A percentile compares a stretch with the other conserved stretches of the same genome.
These are phyloP conservation scores for Psidium friedrichsthalianum DNA, from an alignment of 345 rosid genomes.

Conservation along the genomic window DNA sequence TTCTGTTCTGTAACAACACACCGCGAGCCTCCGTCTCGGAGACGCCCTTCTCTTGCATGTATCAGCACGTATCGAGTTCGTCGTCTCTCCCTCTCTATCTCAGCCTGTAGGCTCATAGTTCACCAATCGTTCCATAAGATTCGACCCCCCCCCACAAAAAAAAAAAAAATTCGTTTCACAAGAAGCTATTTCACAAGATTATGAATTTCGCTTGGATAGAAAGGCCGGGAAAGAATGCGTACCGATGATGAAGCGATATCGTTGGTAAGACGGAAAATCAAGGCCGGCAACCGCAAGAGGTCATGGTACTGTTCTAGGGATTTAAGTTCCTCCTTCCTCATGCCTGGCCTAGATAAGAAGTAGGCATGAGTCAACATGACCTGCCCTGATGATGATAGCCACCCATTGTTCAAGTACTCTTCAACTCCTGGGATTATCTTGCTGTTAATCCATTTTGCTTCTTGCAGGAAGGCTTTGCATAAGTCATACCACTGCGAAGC, in stretches of 20 bases:
- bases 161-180: not conserved
- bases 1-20: conserved; percentile 7
- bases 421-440: conserved; percentile 15
- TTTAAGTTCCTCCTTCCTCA: conserved; percentile 4
- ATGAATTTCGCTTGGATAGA: not conserved
- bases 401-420: conserved; percentile 31
- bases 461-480: conserved; percentile 25
- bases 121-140: not conserved
- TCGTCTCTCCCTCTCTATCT: conserved; percentile 23
- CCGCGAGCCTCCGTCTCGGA: conserved; percentile 14
- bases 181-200: not conserved
- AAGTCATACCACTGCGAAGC: conserved; percentile 32
- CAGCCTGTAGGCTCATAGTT: conserved; percentile 13
- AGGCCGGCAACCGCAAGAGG: conserved; percentile 19
- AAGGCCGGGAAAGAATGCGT: not conserved
- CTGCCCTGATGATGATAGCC: conserved; percentile 20
- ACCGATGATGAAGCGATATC: conserved; percentile 39
- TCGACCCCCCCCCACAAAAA: not conserved
- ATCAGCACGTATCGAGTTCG: conserved; percentile 20
- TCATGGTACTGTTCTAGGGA: conserved; percentile 11
- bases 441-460: conserved; percentile 26
- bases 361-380: conserved; percentile 16
- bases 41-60: conserved; percentile 19
- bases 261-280: conserved; percentile 25
- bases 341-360: not conserved